phyloP scores from a whole-genome alignment of 352 stramenopile species.

The Pythium graminicola region DNA sequence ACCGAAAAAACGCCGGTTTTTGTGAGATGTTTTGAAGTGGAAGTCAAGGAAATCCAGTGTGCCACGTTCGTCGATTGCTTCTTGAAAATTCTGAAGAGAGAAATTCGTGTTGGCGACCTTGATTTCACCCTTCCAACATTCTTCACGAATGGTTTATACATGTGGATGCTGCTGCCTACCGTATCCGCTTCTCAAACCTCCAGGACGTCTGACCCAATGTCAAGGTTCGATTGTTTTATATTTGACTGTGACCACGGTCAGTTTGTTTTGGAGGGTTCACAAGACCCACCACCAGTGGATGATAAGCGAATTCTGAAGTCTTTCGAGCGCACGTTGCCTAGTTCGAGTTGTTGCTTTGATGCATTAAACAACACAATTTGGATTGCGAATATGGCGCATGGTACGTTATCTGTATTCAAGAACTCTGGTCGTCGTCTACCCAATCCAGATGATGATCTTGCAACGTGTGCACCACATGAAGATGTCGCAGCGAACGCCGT shows the following conservation, averaged over 20 bases:
- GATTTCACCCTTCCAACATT: slow-evolving; percentile 26
- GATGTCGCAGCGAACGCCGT: no score
- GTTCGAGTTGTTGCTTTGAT: slow-evolving; percentile 40
- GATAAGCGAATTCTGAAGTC: slow-evolving; percentile 14
- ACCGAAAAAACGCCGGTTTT: neutral
- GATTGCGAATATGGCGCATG: slow-evolving; percentile 19
- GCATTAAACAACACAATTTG: slow-evolving; percentile 26
- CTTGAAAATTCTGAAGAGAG: slow-evolving; percentile 29
- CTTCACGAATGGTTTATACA: slow-evolving; percentile 34
- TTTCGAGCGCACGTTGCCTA: slow-evolving; percentile 23
- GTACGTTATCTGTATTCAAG: slow-evolving; percentile 20
- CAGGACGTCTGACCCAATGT: neutral
- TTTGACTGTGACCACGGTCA: slow-evolving; percentile 45
- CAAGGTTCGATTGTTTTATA: slow-evolving; percentile 33
- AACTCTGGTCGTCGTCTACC: slow-evolving; percentile 15
- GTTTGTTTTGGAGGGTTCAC: slow-evolving; percentile 1
- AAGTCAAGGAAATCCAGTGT: slow-evolving; percentile 35
- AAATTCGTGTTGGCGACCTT: slow-evolving; percentile 21
- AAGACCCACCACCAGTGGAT: neutral
- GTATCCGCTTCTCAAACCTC: neutral
- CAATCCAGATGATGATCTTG: neutral
- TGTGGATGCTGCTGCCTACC: slow-evolving; percentile 28
- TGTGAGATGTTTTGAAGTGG: slow-evolving; percentile 27
- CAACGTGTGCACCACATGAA: no score
- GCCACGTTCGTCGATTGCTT: slow-evolving; percentile 31